These are phyloP conservation scores for Sporobolomyces phaffii DNA, from an alignment of 768 basidiomycete species.

Conservation along the genomic window DNA sequence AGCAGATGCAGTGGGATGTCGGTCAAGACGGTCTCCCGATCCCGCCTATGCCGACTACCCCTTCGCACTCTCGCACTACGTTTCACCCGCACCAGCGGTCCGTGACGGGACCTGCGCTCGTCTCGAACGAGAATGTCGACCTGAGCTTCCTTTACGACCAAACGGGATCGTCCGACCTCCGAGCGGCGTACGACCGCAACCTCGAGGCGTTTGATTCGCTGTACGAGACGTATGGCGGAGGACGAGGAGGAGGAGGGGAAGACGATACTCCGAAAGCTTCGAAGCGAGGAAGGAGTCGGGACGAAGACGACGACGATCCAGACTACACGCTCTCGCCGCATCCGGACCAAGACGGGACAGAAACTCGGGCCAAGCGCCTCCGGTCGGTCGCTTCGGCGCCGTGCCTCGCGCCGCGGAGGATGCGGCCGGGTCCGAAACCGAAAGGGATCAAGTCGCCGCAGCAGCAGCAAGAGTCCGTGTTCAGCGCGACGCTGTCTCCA, in stretches of 20 bases:
- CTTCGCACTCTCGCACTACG: neutral
- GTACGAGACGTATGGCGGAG: constrained; percentile 23
- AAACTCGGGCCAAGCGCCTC: constrained; percentile 28
- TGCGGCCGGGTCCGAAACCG: constrained; percentile 47
- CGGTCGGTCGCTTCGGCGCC: constrained; percentile 37
- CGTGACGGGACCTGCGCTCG: constrained; percentile 1
- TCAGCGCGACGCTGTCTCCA: constrained; percentile 32
- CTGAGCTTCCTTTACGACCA: constrained; percentile 7
- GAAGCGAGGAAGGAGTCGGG: neutral
- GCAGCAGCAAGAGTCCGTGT: constrained; percentile 38
- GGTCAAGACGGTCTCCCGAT: neutral
- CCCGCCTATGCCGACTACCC: neutral
- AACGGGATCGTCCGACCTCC: neutral
- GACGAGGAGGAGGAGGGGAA: neutral
- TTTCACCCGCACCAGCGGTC: neutral
- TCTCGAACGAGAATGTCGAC: neutral
- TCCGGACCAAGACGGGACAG: constrained; percentile 27
- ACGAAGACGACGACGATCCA: constrained; percentile 8
- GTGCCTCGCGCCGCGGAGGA: constrained; percentile 31
- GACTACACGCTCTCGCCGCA: constrained; percentile 24
- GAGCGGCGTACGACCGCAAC: constrained; percentile 32
- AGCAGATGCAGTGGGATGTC: neutral
- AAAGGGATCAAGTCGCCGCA: constrained; percentile 44
- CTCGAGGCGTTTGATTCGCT: constrained; percentile 27
- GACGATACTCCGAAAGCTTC: neutral